Conservation (phyloP, 2,329 filamentous ascomycete species). For the Amauroascus verrucosus region DNA sequence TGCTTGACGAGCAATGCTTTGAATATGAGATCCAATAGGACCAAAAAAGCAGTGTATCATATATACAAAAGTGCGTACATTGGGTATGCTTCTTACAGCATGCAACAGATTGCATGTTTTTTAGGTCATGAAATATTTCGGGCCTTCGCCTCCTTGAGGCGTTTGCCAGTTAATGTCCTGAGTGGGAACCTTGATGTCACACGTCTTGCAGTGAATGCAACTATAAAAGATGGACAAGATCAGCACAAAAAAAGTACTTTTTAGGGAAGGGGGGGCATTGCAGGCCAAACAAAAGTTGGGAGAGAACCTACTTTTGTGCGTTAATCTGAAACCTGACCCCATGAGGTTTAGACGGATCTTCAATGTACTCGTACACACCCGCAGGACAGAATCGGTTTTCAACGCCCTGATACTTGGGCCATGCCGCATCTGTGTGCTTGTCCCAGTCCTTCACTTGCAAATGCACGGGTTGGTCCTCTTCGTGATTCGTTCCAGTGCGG, state of each 20-base stretch:
- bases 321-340: constrained; percentile 98
- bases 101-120: neutral
- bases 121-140: constrained; percentile 54
- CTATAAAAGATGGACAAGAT: constrained; percentile 39
- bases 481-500: constrained; percentile 93
- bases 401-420: constrained; percentile 77
- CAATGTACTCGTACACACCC: constrained; percentile 95
- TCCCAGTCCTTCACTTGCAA: constrained; percentile 94
- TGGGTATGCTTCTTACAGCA: neutral
- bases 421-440: constrained; percentile 70
- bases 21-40: neutral
- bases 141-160: constrained; percentile 76
- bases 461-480: constrained; percentile 96
- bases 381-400: constrained; percentile 97
- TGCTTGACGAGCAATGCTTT: neutral
- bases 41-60: neutral
- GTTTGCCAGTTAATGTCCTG: constrained; percentile 98
- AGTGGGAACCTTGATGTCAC: constrained; percentile 92
- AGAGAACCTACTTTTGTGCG: constrained; percentile 71
- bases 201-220: constrained; percentile 99
- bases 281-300: neutral
- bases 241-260: no score
- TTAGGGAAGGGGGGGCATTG: neutral
- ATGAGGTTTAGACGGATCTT: constrained; percentile 74
- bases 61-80: constrained; percentile 1